Conservation (phyloP, 805 yeast species). For the Yarrowia sp. region DNA sequence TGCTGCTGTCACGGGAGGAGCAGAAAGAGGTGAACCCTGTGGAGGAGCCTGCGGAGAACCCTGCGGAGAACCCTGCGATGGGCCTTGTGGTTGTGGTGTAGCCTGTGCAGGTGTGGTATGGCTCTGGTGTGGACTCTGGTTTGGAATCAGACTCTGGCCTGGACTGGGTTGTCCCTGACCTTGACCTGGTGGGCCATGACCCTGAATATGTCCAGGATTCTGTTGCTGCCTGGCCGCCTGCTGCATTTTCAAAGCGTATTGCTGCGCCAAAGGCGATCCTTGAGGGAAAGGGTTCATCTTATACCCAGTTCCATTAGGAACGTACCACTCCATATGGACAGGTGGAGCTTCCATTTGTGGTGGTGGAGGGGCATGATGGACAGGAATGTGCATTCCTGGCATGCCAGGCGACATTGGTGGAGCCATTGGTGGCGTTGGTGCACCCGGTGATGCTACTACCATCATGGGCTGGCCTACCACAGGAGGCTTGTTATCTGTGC, state of each 20-base stretch:
- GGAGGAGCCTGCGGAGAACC: neutral
- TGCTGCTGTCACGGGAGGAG: neutral
- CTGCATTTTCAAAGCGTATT: conserved; percentile 8
- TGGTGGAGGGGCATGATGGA: neutral
- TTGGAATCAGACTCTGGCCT: neutral
- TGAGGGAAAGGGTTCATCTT: conserved; percentile 18
- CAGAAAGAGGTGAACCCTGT: neutral
- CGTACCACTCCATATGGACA: conserved; percentile 1
- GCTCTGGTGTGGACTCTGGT: too few relatives aligned
- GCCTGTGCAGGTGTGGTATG: too few relatives aligned
- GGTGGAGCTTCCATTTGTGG: neutral
- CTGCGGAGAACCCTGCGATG: neutral
- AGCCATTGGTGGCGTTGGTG: too few relatives aligned
- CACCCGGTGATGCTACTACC: too few relatives aligned
- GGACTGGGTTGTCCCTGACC: neutral
- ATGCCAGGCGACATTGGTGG: neutral
- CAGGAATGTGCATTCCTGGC: neutral
- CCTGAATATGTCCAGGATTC: neutral
- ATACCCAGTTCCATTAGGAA: neutral
- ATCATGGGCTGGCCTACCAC: neutral
- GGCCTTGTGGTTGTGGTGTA: neutral
- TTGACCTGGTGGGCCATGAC: neutral
- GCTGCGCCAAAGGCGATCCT: neutral
- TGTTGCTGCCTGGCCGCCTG: neutral
- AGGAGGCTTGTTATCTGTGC: neutral